Evolutionary conservation across 2,329 filamentous ascomycete genomes (phyloP).

Genomic region (Fusarium tjaetaba): DNA sequence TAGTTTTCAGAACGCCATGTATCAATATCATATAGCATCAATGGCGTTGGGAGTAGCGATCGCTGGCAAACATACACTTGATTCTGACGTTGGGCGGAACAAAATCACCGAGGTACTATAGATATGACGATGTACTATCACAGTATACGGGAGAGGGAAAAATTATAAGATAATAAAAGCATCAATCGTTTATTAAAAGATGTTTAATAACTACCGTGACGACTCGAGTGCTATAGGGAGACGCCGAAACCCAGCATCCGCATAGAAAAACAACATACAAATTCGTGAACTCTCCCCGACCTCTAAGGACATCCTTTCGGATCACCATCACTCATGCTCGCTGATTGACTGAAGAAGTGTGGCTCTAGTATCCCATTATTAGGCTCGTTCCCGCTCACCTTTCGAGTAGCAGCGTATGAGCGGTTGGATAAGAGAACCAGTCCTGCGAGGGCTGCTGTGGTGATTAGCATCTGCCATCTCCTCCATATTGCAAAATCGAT

Average conservation of each 20-base stretch:
- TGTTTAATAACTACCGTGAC: slow-evolving; percentile 33
- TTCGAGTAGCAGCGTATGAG: slow-evolving; percentile 31
- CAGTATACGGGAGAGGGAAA: background rate
- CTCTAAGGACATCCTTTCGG: slow-evolving; percentile 26
- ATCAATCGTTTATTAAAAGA: slow-evolving; percentile 39
- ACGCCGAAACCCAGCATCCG: slow-evolving; percentile 26
- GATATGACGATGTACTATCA: background rate
- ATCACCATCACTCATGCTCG: slow-evolving; percentile 34
- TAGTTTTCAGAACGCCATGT: background rate
- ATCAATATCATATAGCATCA: slow-evolving; percentile 5
- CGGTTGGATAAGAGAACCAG: slow-evolving; percentile 40
- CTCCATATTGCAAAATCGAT: slow-evolving; percentile 66
- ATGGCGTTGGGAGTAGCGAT: slow-evolving; percentile 15
- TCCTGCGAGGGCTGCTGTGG: slow-evolving; percentile 22
- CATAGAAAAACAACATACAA: slow-evolving; percentile 41
- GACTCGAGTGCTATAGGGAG: slow-evolving; percentile 21
- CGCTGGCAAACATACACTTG: background rate
- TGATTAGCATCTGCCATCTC: slow-evolving; percentile 47
- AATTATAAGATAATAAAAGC: slow-evolving; percentile 24
- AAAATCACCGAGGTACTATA: background rate
- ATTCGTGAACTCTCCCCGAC: slow-evolving; percentile 29
- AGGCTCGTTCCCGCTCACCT: slow-evolving; percentile 15
- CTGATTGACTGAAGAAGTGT: slow-evolving; percentile 36
- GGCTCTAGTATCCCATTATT: slow-evolving; percentile 24
- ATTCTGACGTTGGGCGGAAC: background rate